These are phyloP conservation scores for Trypanosoma mega DNA, from an alignment of 208 protist genomes.

Conservation along the genomic window DNA sequence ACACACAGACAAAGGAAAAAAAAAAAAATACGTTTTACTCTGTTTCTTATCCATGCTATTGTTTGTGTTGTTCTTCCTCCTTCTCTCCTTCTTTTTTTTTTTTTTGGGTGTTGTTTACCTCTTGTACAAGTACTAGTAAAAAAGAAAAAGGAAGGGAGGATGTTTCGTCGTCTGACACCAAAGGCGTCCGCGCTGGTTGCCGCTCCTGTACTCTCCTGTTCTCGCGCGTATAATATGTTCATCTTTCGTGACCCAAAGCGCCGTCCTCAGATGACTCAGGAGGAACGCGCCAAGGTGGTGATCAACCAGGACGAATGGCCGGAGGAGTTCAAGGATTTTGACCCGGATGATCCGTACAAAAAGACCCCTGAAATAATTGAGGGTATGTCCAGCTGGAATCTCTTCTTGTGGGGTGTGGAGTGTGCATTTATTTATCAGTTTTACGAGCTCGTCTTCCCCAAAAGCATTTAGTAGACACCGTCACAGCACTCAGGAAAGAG, in stretches of 20 bases:
- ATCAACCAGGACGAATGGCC: constrained; percentile 91
- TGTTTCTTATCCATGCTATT: too few relatives aligned
- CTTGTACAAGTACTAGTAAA: not conserved
- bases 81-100: too few relatives aligned
- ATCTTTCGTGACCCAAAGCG: constrained; percentile 88
- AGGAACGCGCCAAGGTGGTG: constrained; percentile 85
- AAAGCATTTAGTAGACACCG: constrained; percentile 53
- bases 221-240: constrained; percentile 82
- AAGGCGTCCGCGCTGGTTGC: constrained; percentile 38
- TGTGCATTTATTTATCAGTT: constrained; percentile 91
- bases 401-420: constrained; percentile 88
- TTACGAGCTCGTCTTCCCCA: constrained; percentile 87
- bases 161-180: constrained; percentile 72
- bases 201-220: constrained; percentile 39
- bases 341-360: constrained; percentile 92
- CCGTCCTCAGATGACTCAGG: constrained; percentile 83
- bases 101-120: not conserved
- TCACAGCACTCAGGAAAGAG: too few relatives aligned
- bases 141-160: constrained; percentile 16
- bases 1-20: too few relatives aligned
- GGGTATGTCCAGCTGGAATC: constrained; percentile 86
- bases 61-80: too few relatives aligned
- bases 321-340: constrained; percentile 88
- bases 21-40: too few relatives aligned
- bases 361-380: constrained; percentile 86